Percentiles rank a stretch among this genome's conserved stretches.
These are phyloP conservation scores for Thozetella sp. DNA, from an alignment of 495 filamentous ascomycete genomes.

Conservation along the genomic window DNA sequence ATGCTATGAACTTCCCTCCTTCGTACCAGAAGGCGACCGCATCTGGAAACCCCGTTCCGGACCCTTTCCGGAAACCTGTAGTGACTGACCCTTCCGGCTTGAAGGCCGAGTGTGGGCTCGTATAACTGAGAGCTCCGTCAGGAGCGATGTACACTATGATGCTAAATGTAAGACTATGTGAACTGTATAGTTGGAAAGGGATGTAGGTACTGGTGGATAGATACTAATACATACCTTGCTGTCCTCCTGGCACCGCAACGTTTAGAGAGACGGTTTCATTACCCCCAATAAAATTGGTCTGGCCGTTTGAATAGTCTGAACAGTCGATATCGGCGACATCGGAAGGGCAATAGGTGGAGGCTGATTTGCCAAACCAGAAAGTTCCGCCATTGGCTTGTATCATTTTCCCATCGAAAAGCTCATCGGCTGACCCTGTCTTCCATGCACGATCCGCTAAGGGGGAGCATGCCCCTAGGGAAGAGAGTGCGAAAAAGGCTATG, in stretches of 20 bases:
- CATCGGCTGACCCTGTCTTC: neutral
- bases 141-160: neutral
- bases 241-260: neutral
- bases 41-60: neutral
- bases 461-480: no score
- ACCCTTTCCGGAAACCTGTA: neutral
- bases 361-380: neutral
- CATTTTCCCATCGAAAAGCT: neutral
- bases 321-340: neutral
- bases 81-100: neutral
- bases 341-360: neutral
- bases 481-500: no score
- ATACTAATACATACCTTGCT: neutral
- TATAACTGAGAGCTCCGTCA: neutral
- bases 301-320: neutral
- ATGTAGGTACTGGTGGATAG: neutral
- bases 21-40: neutral
- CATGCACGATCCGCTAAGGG: no score
- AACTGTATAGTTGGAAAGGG: no score
- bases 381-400: neutral
- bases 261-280: neutral
- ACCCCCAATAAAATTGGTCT: neutral
- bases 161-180: no score
- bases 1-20: neutral
- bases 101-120: neutral